Percentiles rank a stretch among this genome's conserved stretches.
Evolutionary conservation across 2,329 filamentous ascomycete genomes (phyloP).

Genomic region (Calcarisporium arbuscula): DNA sequence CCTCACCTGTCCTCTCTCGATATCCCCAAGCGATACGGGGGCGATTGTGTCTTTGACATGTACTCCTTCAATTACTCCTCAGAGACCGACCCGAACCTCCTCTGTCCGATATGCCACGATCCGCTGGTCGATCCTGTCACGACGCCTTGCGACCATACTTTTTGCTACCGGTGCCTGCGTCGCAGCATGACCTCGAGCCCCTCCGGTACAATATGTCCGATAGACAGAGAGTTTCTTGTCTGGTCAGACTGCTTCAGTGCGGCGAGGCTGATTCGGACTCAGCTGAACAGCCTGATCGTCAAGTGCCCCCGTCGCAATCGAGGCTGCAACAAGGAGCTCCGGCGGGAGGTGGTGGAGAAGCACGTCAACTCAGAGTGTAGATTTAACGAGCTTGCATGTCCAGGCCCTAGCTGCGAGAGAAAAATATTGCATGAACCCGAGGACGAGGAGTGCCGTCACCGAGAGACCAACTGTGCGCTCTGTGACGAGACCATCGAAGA

Average conservation of each 20-base stretch:
- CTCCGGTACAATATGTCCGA: conserved; percentile 43
- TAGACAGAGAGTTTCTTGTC: conserved; percentile 44
- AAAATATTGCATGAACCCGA: conserved; percentile 44
- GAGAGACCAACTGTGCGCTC: conserved; percentile 43
- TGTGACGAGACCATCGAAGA: conserved; percentile 45
- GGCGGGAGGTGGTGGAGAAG: conserved; percentile 47
- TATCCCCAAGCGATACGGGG: conserved; percentile 31
- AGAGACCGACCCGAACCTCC: conserved; percentile 39
- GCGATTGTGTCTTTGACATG: conserved; percentile 36
- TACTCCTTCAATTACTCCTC: conserved; percentile 37
- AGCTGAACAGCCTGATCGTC: conserved; percentile 54
- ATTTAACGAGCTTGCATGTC: conserved; percentile 50
- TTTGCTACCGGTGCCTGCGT: conserved; percentile 53
- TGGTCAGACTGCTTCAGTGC: conserved; percentile 35
- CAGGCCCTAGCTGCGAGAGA: conserved; percentile 44
- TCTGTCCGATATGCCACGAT: conserved; percentile 53
- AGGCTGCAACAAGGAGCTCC: conserved; percentile 45
- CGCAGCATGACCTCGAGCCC: conserved; percentile 33
- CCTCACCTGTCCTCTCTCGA: conserved; percentile 33
- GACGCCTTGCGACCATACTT: conserved; percentile 58
- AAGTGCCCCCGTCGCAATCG: conserved; percentile 47
- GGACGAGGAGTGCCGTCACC: conserved; percentile 50
- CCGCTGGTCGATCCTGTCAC: conserved; percentile 55
- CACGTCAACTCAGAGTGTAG: conserved; percentile 53
- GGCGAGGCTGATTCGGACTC: conserved; percentile 47